A percentile compares a stretch with the other conserved stretches of the same genome.
phyloP scores from a whole-genome alignment of 495 filamentous ascomycete genomes.

The Chaetomium fimeti region DNA sequence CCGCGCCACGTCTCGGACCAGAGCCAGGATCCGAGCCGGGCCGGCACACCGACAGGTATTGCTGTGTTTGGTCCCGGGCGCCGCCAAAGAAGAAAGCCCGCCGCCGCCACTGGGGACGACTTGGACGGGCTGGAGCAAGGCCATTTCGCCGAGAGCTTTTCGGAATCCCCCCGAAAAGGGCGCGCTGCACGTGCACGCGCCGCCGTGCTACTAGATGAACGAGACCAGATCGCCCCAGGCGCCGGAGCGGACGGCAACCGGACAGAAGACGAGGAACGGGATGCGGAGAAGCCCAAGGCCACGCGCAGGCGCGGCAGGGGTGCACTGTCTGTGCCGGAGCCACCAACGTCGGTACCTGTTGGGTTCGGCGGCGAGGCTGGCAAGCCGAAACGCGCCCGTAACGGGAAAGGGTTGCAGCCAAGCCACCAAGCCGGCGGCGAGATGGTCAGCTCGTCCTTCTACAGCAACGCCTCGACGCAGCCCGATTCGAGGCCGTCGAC shows the following conservation, averaged over 20 bases:
- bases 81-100: conserved; percentile 36
- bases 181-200: conserved; percentile 18
- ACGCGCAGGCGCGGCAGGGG: conserved; percentile 15
- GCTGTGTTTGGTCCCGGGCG: conserved; percentile 24
- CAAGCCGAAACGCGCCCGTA: conserved; percentile 13
- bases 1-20: conserved; percentile 44
- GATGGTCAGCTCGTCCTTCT: conserved; percentile 32
- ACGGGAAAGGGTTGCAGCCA: conserved; percentile 25
- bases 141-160: conserved; percentile 12
- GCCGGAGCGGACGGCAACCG: conserved; percentile 10
- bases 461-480: conserved; percentile 32
- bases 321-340: neutral
- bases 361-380: conserved; percentile 2
- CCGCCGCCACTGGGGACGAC: conserved; percentile 24
- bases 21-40: conserved; percentile 43
- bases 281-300: conserved; percentile 19
- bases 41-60: conserved; percentile 37
- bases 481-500: conserved; percentile 39
- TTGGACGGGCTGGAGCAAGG: conserved; percentile 9
- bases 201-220: conserved; percentile 4
- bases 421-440: conserved; percentile 20
- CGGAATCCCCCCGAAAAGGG: conserved; percentile 18
- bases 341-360: conserved; percentile 9
- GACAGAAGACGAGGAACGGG: conserved; percentile 24
- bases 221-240: conserved; percentile 9